A percentile compares a stretch with the other conserved stretches of the same genome.
Evolutionary conservation across 1,284 basidiomycete species (phyloP).

Genomic region (Cerioporus squamosus): DNA sequence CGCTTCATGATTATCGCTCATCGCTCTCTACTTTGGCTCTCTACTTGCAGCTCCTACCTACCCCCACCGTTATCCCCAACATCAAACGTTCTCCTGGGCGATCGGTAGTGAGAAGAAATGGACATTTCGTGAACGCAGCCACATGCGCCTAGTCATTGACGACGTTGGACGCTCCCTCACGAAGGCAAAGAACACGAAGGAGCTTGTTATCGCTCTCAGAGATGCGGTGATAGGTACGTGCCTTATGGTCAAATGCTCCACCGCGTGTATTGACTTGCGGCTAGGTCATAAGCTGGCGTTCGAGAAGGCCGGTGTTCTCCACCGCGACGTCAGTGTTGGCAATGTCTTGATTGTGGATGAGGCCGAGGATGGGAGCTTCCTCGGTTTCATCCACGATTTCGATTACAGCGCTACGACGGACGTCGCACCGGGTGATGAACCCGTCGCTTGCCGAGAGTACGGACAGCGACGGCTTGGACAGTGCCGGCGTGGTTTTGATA

Average conservation of each 20-base stretch:
- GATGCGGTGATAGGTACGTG: slow-evolving; percentile 22
- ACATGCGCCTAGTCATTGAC: slow-evolving; percentile 15
- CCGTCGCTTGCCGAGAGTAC: background rate
- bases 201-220: slow-evolving; percentile 13
- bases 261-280: background rate
- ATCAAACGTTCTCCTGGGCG: slow-evolving; percentile 11
- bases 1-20: background rate
- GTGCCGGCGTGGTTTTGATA: background rate
- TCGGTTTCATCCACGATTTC: slow-evolving; percentile 21
- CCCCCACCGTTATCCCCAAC: slow-evolving; percentile 7
- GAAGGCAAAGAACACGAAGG: slow-evolving; percentile 7
- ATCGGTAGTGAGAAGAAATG: background rate
- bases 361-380: background rate
- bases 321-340: slow-evolving; percentile 20
- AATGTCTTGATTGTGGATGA: slow-evolving; percentile 17
- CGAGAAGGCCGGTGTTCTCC: slow-evolving; percentile 10
- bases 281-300: slow-evolving; percentile 3
- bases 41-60: background rate
- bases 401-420: slow-evolving; percentile 14
- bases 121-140: slow-evolving; percentile 13
- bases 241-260: background rate
- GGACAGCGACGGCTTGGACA: background rate
- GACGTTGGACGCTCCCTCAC: slow-evolving; percentile 13
- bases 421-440: background rate
- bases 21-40: background rate